phyloP scores from a whole-genome alignment of 139 green algal genomes.

The Coelastrella sp. region DNA sequence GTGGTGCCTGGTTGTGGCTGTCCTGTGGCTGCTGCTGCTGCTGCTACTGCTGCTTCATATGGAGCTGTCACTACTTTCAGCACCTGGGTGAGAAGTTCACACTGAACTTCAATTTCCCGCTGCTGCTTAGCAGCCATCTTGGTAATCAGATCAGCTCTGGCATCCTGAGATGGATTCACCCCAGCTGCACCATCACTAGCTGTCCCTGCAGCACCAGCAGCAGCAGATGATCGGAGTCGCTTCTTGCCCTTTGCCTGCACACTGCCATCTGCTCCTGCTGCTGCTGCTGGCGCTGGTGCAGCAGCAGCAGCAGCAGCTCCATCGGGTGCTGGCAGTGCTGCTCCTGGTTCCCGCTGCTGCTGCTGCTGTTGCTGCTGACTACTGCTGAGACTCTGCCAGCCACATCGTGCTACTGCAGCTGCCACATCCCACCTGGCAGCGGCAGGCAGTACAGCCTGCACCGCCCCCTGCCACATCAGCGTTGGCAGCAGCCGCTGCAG shows the following conservation, averaged over 20 bases:
- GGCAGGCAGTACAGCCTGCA: conserved; percentile 5
- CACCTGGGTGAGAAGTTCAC: neutral
- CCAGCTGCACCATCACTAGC: neutral
- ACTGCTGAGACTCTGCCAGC: conserved; percentile 8
- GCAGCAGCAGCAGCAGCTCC: neutral
- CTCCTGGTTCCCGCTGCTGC: neutral
- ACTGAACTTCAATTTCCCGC: conserved; percentile 3
- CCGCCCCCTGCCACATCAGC: conserved; percentile 24
- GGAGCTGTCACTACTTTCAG: neutral
- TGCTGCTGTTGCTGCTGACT: neutral
- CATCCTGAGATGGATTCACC: neutral
- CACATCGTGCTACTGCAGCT: conserved; percentile 6
- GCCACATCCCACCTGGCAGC: conserved; percentile 25
- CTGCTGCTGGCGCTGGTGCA: conserved; percentile 19
- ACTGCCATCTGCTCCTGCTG: neutral
- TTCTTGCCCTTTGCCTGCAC: neutral
- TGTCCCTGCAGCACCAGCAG: neutral
- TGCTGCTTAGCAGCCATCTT: conserved; percentile 27
- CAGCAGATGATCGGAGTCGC: neutral
- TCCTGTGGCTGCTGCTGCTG: neutral
- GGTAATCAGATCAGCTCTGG: neutral
- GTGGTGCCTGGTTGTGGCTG: neutral
- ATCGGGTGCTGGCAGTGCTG: neutral
- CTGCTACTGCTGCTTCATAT: conserved; percentile 5
- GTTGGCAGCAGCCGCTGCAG: conserved; percentile 29